Conservation (phyloP, 768 basidiomycete species). For the Phlegmacium glaucopus region DNA sequence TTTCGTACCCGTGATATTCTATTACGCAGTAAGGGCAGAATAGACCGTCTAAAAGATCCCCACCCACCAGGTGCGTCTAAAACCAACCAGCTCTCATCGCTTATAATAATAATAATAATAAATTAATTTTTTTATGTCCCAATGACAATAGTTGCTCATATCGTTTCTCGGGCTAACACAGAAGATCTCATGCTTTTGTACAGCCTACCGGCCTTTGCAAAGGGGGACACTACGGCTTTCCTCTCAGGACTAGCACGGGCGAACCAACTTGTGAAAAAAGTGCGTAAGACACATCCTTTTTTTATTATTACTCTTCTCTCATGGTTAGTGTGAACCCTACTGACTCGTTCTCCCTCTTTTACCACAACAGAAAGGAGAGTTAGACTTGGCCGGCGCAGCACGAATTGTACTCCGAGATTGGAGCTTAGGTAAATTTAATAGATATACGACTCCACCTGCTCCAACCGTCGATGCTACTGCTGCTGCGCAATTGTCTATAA, state of each 20-base stretch:
- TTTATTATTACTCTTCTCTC: not conserved
- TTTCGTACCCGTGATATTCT: conserved; percentile 67
- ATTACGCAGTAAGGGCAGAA: conserved; percentile 73
- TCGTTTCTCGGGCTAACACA: conserved; percentile 62
- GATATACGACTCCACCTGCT: conserved; percentile 60
- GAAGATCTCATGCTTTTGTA: conserved; percentile 92
- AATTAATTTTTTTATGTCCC: too few relatives aligned
- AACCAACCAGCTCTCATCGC: too few relatives aligned
- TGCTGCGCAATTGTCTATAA: not conserved
- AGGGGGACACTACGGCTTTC: conserved; percentile 68
- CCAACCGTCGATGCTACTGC: conserved; percentile 5
- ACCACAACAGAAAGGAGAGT: conserved; percentile 63
- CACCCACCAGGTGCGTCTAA: conserved; percentile 55
- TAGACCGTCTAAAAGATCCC: conserved; percentile 85
- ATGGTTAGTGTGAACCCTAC: not conserved
- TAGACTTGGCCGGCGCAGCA: conserved; percentile 72
- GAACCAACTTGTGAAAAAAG: conserved; percentile 76
- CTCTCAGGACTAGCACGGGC: conserved; percentile 74
- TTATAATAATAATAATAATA: too few relatives aligned
- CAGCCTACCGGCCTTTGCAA: conserved; percentile 73
- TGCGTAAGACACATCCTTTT: conserved; percentile 24
- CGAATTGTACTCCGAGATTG: conserved; percentile 84
- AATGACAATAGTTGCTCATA: conserved; percentile 49
- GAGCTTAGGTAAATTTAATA: conserved; percentile 68
- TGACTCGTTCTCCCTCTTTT: conserved; percentile 1